Evolutionary conservation across 108 stramenopile species (phyloP), one percentile per base, ranked within the genome.

Genomic region (Licmophora abbreviata): DNA sequence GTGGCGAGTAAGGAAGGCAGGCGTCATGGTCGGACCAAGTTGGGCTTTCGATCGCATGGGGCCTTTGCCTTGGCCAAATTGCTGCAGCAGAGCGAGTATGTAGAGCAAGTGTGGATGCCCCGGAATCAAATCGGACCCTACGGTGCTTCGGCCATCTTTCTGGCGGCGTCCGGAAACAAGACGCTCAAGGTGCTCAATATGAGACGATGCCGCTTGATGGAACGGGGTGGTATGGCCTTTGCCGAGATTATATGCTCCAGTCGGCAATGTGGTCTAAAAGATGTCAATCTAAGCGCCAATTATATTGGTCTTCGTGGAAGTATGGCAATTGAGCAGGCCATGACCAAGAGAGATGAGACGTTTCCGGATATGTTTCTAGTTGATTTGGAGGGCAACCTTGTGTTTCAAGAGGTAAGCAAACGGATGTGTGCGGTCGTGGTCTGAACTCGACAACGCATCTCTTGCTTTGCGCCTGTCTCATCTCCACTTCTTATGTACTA

Each of bases 121-220:
- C 61, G 77, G 21, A 72, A 84, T 67, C 55, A 70, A n/a, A 74
- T 88, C 43, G 87, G 87, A 22, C 80, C 87, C 4, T 88, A 76
- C 50, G 87, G 87, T 23, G 70, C 81, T 15, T 66, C 75, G 43
- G 82, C 83, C 0, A 38, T 88, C 1, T 88, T 88, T 43, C 32
- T 61, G 31, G 81, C 81, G 6, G 73, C 69, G 47, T 42, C 56
- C 41, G 51, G 42, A 34, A 88, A 88, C 67, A 41, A 58, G 14
- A 58, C 53, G 10, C 41, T 88, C 18, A 38, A 59, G 48, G 59
- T 41, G 10, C 50, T 88, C 32, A 36, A 65, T 26, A 43, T 88
- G 62, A 52, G 78, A 58, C 64, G 76, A 11, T 88, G 87, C 64
- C 70, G 76, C 1, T 66, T 88, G 31, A 74, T 80, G 40, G 80